These are phyloP conservation scores for Fusarium globosum DNA, from an alignment of 2,329 filamentous ascomycete species.

Conservation along the genomic window DNA sequence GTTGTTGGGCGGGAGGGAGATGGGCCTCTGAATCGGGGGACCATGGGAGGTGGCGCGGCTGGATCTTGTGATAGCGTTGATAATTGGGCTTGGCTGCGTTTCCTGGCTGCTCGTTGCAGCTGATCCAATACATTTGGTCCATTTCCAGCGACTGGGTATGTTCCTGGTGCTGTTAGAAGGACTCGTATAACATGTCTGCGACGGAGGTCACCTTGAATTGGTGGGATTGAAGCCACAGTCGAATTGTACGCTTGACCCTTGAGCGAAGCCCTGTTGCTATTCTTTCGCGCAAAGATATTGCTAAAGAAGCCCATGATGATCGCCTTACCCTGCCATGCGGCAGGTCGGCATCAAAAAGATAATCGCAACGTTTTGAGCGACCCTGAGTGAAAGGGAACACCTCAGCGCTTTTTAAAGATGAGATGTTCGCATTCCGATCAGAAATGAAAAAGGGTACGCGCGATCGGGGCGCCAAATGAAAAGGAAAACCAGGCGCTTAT, in stretches of 20 bases:
- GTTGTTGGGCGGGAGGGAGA: no score
- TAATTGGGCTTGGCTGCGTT: slow-evolving; percentile 42
- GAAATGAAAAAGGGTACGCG: slow-evolving; percentile 2
- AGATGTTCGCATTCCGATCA: slow-evolving; percentile 33
- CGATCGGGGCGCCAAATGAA: background rate
- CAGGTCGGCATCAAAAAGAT: background rate
- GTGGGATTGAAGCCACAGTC: slow-evolving; percentile 39
- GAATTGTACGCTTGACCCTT: slow-evolving; percentile 43
- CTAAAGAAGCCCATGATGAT: slow-evolving; percentile 45
- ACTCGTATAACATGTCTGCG: no score
- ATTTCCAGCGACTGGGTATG: slow-evolving; percentile 44
- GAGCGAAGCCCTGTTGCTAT: slow-evolving; percentile 20
- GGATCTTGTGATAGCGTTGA: slow-evolving; percentile 13
- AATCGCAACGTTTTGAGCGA: background rate
- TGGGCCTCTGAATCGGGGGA: slow-evolving; percentile 28
- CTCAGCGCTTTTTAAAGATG: background rate
- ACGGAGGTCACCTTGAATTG: slow-evolving; percentile 36
- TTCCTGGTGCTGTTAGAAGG: slow-evolving; percentile 29
- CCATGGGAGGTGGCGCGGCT: slow-evolving; percentile 32
- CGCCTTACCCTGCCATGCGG: slow-evolving; percentile 35
- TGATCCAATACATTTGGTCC: slow-evolving; percentile 42
- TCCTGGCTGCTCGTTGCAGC: slow-evolving; percentile 42
- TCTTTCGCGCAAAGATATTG: slow-evolving; percentile 40
- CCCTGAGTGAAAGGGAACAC: background rate
- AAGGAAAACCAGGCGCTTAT: slow-evolving; percentile 29